Evolutionary conservation across 108 stramenopile species (phyloP).

Genomic region (Asterionellopsis glacialis): DNA sequence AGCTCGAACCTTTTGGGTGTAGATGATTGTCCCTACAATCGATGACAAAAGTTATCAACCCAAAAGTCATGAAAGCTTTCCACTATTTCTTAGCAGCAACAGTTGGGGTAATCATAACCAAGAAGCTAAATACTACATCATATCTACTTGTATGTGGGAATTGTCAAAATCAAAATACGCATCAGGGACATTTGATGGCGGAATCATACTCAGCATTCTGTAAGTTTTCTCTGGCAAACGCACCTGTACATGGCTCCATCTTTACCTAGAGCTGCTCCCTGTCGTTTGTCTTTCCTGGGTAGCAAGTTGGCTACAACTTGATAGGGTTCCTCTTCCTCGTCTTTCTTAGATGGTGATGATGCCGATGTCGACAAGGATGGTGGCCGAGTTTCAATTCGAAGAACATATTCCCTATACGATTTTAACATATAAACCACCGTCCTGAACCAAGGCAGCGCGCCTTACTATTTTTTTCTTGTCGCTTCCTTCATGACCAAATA

Average conservation of each 20-base stretch:
- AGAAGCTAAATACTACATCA: too few relatives aligned
- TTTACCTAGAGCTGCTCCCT: slow-evolving; percentile 65
- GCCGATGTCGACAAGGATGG: slow-evolving; percentile 4
- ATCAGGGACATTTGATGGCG: slow-evolving; percentile 32
- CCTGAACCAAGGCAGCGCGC: slow-evolving; percentile 58
- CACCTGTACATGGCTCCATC: slow-evolving; percentile 75
- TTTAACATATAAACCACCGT: slow-evolving; percentile 73
- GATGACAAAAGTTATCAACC: too few relatives aligned
- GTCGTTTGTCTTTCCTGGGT: slow-evolving; percentile 67
- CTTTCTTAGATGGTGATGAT: not conserved
- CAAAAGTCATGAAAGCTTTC: too few relatives aligned
- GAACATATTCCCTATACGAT: slow-evolving; percentile 47
- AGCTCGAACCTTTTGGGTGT: too few relatives aligned
- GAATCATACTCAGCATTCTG: slow-evolving; percentile 63
- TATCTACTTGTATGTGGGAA: slow-evolving; percentile 23
- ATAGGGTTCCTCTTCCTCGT: slow-evolving; percentile 26
- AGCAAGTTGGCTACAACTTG: slow-evolving; percentile 58
- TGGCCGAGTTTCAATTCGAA: slow-evolving; percentile 54
- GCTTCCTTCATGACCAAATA: slow-evolving; percentile 39
- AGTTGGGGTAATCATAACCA: too few relatives aligned
- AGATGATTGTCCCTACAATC: too few relatives aligned
- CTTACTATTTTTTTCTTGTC: slow-evolving; percentile 87
- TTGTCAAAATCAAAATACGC: too few relatives aligned
- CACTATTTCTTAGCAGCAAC: too few relatives aligned
- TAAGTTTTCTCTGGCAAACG: slow-evolving; percentile 72